phyloP scores from a whole-genome alignment of 2,329 filamentous ascomycete species.

The Microcyclospora pomicola region DNA sequence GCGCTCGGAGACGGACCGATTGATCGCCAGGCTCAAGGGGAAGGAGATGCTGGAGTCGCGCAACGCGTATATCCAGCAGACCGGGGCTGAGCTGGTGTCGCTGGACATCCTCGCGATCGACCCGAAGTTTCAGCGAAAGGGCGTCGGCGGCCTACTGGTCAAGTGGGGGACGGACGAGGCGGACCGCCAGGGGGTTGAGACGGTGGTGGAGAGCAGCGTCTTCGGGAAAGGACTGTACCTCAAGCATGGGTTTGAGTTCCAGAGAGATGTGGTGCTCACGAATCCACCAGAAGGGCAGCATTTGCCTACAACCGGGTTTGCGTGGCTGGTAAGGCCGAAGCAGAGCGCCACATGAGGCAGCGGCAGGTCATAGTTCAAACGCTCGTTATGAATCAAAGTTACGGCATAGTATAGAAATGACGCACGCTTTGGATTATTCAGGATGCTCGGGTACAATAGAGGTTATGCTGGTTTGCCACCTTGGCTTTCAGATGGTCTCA shows the following conservation, averaged over 20 bases:
- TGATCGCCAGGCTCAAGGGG: slow-evolving; percentile 10
- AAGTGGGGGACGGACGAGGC: slow-evolving; percentile 18
- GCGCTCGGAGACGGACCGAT: slow-evolving; percentile 10
- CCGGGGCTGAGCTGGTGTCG: slow-evolving; percentile 15
- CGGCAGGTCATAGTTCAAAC: no score
- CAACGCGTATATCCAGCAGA: slow-evolving; percentile 11
- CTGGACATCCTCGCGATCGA: slow-evolving; percentile 19
- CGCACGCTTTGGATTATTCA: no score
- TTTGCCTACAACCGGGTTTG: slow-evolving; percentile 9
- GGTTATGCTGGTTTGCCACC: no score
- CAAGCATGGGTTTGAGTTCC: slow-evolving; percentile 20
- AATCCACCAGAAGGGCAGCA: slow-evolving; percentile 7
- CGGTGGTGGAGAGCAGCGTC: slow-evolving; percentile 19
- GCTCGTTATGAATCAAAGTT: no score
- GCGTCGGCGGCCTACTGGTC: slow-evolving; percentile 16
- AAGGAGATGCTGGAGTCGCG: slow-evolving; percentile 11
- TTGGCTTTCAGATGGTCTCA: no score
- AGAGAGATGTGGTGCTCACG: slow-evolving; percentile 12
- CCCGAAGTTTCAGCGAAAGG: slow-evolving; percentile 16
- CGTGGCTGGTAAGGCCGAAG: slow-evolving; percentile 18
- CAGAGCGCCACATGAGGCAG: not conserved
- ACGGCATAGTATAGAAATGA: no score
- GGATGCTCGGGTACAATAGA: no score
- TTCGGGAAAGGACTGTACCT: slow-evolving; percentile 18
- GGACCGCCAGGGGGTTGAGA: slow-evolving; percentile 15